These are phyloP conservation scores for Fraxinus quadrangulata DNA, from an alignment of 257 asterid species.

Conservation along the genomic window DNA sequence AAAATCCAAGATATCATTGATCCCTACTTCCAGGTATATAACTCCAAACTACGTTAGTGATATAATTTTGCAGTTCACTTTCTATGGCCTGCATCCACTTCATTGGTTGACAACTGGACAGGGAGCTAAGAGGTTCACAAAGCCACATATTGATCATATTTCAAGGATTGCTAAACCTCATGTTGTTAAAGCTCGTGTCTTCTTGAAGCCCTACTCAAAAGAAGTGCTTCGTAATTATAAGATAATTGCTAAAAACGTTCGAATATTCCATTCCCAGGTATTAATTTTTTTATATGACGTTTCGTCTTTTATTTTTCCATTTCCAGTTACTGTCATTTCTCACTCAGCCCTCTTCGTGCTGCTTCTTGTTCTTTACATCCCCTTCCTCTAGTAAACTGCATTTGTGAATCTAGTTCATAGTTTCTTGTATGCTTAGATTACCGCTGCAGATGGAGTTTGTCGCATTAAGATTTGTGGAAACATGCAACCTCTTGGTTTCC, in stretches of 20 bases:
- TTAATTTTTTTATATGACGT: not conserved
- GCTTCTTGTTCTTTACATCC: not conserved
- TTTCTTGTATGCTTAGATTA: not conserved
- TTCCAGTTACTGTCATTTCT: not conserved
- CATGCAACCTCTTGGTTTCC: not conserved
- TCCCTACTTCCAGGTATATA: conserved; percentile 41
- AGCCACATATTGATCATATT: conserved; percentile 44
- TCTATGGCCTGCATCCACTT: conserved; percentile 9
- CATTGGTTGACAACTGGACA: conserved; percentile 23
- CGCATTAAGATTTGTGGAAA: not conserved
- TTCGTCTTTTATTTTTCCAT: not conserved
- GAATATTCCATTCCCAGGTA: conserved; percentile 45
- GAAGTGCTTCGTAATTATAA: conserved; percentile 29
- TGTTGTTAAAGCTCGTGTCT: conserved; percentile 30
- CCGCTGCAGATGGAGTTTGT: not conserved
- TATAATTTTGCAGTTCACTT: not conserved
- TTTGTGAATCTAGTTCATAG: not conserved
- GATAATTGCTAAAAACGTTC: conserved; percentile 22
- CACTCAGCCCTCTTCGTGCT: not conserved
- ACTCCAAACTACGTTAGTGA: not conserved
- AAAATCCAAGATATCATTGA: conserved; percentile 27
- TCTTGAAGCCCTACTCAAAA: conserved; percentile 41
- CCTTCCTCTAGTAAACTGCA: not conserved
- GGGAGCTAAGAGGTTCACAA: conserved; percentile 40
- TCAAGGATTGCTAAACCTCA: conserved; percentile 37